phyloP scores from a whole-genome alignment of 2,329 filamentous ascomycete genomes.

The Colletotrichum viniferum region DNA sequence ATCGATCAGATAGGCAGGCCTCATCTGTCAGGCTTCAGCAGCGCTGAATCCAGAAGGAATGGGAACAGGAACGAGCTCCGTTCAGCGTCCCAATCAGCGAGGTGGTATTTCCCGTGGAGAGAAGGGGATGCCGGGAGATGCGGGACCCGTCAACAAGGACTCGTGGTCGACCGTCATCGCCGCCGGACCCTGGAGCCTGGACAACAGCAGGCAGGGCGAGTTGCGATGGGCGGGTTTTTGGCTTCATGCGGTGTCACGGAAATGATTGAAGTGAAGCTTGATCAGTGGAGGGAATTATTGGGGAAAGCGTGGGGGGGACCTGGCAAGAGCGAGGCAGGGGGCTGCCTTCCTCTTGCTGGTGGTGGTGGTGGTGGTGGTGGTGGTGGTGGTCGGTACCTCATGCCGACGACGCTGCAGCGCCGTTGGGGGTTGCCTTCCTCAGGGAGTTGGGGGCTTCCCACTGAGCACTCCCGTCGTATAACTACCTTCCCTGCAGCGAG shows the following conservation, averaged over 20 bases:
- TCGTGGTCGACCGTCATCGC: not conserved
- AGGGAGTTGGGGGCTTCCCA: not conserved
- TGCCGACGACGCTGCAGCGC: not conserved
- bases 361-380: not conserved
- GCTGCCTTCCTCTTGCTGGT: not conserved
- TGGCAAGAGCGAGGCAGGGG: conserved; percentile 3
- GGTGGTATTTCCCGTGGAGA: not conserved
- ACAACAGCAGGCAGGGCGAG: not conserved
- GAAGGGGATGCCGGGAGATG: not conserved
- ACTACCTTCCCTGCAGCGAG: not conserved
- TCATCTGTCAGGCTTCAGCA: not conserved
- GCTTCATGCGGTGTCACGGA: conserved; percentile 9
- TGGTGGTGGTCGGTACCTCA: not conserved
- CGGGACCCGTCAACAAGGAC: conserved; percentile 3
- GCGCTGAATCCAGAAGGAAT: not conserved
- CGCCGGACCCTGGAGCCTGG: not conserved
- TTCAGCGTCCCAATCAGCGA: not conserved
- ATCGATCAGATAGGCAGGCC: not conserved
- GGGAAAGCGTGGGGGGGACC: conserved; percentile 16
- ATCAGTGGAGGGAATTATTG: conserved; percentile 8
- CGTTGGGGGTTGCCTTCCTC: not conserved
- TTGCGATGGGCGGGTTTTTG: not conserved
- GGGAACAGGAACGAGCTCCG: not conserved
- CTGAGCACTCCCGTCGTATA: not conserved
- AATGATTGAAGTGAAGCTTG: conserved; percentile 17